Evolutionary conservation across 1,139 yeast species (phyloP).

Genomic region (Meyerozyma sp.): DNA sequence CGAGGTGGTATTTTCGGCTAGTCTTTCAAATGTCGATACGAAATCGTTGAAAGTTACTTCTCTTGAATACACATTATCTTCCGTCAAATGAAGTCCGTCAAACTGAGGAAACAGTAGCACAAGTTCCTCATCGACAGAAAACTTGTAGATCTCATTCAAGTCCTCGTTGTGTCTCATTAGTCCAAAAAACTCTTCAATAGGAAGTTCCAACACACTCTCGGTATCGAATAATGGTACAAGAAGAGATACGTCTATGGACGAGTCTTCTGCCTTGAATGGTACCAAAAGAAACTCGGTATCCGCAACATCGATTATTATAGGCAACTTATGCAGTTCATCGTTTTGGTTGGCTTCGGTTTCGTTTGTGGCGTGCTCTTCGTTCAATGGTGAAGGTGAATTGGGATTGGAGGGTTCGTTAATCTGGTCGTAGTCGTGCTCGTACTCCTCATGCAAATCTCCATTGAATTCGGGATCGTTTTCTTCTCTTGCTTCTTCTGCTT

Average conservation of each 20-base stretch:
- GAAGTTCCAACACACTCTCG: constrained; percentile 9
- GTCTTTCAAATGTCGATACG: constrained; percentile 21
- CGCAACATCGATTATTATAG: constrained; percentile 16
- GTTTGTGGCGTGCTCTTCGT: neutral
- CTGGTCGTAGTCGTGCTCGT: neutral
- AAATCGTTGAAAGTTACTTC: constrained; percentile 30
- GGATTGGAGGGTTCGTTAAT: neutral
- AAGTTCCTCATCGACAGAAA: constrained; percentile 26
- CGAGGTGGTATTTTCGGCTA: constrained; percentile 18
- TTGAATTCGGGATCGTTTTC: constrained; percentile 1
- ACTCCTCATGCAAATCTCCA: neutral
- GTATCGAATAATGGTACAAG: constrained; percentile 22
- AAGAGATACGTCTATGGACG: constrained; percentile 10
- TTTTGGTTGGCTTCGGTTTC: neutral
- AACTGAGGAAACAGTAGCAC: constrained; percentile 29
- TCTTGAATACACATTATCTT: constrained; percentile 33
- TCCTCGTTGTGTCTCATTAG: constrained; percentile 23
- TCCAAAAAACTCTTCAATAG: constrained; percentile 23
- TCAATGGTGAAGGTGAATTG: neutral
- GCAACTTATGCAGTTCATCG: constrained; percentile 7
- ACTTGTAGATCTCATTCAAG: constrained; percentile 19
- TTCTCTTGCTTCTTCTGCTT: constrained; percentile 10
- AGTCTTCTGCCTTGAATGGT: constrained; percentile 12
- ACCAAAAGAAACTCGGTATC: constrained; percentile 21
- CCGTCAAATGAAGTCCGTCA: constrained; percentile 25